Percentiles rank a stretch among this genome's conserved stretches.
phyloP scores from a whole-genome alignment of 768 basidiomycete species.

The Tylopilus intermedius region DNA sequence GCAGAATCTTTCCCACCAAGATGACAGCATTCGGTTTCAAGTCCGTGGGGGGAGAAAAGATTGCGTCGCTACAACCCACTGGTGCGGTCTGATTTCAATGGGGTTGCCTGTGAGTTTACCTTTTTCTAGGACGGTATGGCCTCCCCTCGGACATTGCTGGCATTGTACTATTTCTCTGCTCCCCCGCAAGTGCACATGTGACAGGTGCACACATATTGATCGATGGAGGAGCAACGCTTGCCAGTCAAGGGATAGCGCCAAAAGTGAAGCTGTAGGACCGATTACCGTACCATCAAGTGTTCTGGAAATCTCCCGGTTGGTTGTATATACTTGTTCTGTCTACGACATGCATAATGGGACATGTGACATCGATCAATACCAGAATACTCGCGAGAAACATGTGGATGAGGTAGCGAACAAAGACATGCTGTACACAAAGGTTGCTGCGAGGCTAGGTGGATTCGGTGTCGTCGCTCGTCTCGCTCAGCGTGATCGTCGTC shows the following conservation, averaged over 20 bases:
- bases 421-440: not conserved
- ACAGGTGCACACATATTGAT: conserved; percentile 69
- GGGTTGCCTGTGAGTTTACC: not conserved
- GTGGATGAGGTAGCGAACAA: not conserved
- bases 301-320: no score
- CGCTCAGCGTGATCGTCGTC: conserved; percentile 7
- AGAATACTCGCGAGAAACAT: not conserved
- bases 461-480: conserved; percentile 14
- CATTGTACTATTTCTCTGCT: conserved; percentile 61
- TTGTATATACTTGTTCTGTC: not conserved
- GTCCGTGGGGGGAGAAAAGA: conserved; percentile 45
- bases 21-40: conserved; percentile 77
- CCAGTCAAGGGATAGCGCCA: conserved; percentile 21
- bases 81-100: conserved; percentile 35
- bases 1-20: conserved; percentile 72
- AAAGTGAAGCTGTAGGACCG: conserved; percentile 20
- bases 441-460: conserved; percentile 5
- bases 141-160: conserved; percentile 66
- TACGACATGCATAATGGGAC: not conserved
- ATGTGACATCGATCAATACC: conserved; percentile 4
- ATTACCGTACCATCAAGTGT: not conserved
- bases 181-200: conserved; percentile 67
- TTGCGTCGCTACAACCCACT: conserved; percentile 56
- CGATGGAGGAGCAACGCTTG: conserved; percentile 54
- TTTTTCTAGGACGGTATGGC: conserved; percentile 56